Evolutionary conservation across 805 yeast species (phyloP).

Genomic region (Metschnikowia orientalis): DNA sequence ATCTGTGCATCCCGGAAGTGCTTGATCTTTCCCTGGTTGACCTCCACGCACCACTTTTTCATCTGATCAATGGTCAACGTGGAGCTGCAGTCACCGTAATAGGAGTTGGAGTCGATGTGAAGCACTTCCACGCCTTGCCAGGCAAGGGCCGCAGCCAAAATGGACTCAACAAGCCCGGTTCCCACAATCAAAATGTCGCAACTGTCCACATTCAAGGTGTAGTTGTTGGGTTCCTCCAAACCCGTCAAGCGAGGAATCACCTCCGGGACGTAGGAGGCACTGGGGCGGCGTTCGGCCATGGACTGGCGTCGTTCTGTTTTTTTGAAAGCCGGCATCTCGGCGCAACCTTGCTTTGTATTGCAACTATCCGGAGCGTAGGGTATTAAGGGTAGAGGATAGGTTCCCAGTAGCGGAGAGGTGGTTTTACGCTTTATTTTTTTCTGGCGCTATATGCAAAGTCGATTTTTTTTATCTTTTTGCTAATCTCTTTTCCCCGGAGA

Average conservation of each 20-base stretch:
- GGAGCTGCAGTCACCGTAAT: slow-evolving; percentile 87
- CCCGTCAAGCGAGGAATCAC: slow-evolving; percentile 73
- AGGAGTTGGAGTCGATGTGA: slow-evolving; percentile 78
- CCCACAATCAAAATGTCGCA: slow-evolving; percentile 91
- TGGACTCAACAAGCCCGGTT: slow-evolving; percentile 84
- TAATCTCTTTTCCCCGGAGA: too few relatives aligned
- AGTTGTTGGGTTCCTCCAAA: slow-evolving; percentile 64
- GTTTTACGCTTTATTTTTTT: too few relatives aligned
- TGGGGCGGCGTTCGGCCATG: slow-evolving; percentile 65
- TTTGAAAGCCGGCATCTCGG: slow-evolving; percentile 22
- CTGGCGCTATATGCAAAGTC: too few relatives aligned
- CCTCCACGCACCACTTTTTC: slow-evolving; percentile 73
- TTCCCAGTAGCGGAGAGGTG: too few relatives aligned
- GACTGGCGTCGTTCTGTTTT: slow-evolving; percentile 51
- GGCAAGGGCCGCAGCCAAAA: slow-evolving; percentile 87
- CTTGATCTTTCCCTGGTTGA: slow-evolving; percentile 44
- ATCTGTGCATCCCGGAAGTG: slow-evolving; percentile 69
- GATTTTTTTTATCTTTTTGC: too few relatives aligned
- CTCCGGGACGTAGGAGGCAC: slow-evolving; percentile 40
- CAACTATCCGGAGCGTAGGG: too few relatives aligned
- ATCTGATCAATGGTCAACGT: slow-evolving; percentile 84
- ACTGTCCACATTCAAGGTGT: slow-evolving; percentile 55
- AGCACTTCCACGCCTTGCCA: slow-evolving; percentile 98
- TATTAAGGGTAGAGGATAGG: too few relatives aligned
- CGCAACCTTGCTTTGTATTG: too few relatives aligned